phyloP scores from a whole-genome alignment of 805 yeast genomes.

The Ogataea naganishii region DNA sequence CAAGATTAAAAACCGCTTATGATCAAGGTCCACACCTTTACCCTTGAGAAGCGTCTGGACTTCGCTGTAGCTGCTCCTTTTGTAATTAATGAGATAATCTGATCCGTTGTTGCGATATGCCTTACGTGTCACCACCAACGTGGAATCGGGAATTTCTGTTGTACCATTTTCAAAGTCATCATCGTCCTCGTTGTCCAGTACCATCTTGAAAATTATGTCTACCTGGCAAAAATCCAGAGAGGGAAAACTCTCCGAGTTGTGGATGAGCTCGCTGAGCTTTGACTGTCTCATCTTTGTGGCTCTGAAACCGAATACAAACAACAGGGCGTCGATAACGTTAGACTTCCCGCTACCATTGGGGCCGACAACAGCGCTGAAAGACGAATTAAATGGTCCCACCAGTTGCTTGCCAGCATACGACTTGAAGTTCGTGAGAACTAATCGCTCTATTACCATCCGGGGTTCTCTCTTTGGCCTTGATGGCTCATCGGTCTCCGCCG shows the following conservation, averaged over 20 bases:
- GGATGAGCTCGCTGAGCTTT: conserved; percentile 85
- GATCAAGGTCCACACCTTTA: conserved; percentile 90
- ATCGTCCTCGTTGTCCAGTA: conserved; percentile 42
- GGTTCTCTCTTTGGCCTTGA: conserved; percentile 10
- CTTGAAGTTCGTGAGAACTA: conserved; percentile 80
- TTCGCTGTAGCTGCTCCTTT: conserved; percentile 62
- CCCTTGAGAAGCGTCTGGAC: conserved; percentile 68
- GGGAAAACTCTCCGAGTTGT: conserved; percentile 71
- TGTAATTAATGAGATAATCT: conserved; percentile 66
- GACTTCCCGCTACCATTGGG: conserved; percentile 98
- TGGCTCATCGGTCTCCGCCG: too few species aligned
- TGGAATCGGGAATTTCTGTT: conserved; percentile 41
- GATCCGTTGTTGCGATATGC: conserved; percentile 75
- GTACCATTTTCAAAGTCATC: conserved; percentile 32
- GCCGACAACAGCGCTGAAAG: conserved; percentile 95
- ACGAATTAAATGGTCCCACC: conserved; percentile 90
- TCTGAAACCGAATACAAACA: conserved; percentile 95
- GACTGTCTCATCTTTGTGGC: conserved; percentile 97
- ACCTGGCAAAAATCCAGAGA: conserved; percentile 73
- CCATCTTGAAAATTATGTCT: conserved; percentile 80
- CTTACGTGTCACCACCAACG: conserved; percentile 66
- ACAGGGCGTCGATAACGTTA: conserved; percentile 94
- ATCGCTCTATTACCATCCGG: conserved; percentile 65
- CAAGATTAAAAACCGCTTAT: conserved; percentile 84
- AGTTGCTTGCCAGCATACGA: conserved; percentile 91